phyloP scores from a whole-genome alignment of 306 rosid species.

The Fragaria ananassa region DNA sequence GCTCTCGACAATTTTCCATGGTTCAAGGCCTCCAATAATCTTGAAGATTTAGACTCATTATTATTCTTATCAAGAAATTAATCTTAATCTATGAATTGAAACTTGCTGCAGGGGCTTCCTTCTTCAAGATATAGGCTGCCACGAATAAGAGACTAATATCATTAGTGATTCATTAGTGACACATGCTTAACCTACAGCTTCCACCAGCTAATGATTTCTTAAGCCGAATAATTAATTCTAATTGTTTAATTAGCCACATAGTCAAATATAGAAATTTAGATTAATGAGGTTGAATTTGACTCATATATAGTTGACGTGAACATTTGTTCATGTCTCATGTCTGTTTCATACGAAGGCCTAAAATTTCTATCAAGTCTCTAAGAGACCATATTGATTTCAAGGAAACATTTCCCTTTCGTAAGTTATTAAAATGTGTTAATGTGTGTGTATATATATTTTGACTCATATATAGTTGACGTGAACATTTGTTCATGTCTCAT shows the following conservation, averaged over 20 bases:
- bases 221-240: not conserved
- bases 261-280: not conserved
- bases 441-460: too few species aligned
- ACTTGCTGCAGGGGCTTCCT: too few species aligned
- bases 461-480: not conserved
- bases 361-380: not conserved
- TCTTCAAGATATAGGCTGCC: too few species aligned
- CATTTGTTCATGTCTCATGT: not conserved
- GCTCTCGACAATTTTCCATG: conserved; percentile 17
- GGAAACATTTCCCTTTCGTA: not conserved
- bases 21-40: not conserved
- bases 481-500: not conserved
- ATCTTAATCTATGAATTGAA: too few species aligned
- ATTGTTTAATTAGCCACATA: not conserved
- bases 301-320: conserved; percentile 1
- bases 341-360: conserved; percentile 5
- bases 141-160: too few species aligned
- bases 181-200: not conserved
- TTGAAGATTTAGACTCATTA: not conserved
- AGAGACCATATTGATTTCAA: conserved; percentile 2
- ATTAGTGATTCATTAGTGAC: not conserved
- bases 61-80: not conserved
- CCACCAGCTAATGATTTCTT: conserved; percentile 2
- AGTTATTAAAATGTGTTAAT: not conserved
- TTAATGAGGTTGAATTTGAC: not conserved